These are phyloP conservation scores for Protostelium mycophagum DNA, from an alignment of 78 protist genomes.

Conservation along the genomic window DNA sequence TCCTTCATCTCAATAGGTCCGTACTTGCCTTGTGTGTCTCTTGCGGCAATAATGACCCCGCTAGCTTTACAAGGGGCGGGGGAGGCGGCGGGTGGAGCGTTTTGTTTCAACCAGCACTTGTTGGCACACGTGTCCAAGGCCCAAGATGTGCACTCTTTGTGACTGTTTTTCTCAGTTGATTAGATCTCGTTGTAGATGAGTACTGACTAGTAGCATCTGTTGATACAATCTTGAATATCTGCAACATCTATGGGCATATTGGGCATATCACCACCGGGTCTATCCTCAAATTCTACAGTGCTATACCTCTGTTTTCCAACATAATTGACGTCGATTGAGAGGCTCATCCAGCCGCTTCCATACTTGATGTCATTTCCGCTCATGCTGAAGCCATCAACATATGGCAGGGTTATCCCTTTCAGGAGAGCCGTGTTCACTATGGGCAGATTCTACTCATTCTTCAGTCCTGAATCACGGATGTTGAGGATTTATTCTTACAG, in stretches of 20 bases:
- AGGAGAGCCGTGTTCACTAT: background rate
- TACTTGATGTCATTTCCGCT: background rate
- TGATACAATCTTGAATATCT: background rate
- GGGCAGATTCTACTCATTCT: no score
- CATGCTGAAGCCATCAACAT: background rate
- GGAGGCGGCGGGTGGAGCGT: background rate
- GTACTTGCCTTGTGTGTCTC: background rate
- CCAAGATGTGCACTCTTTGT: background rate
- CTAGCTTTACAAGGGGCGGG: background rate
- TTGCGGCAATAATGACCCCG: background rate
- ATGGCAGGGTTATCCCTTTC: background rate
- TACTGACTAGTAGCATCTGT: background rate
- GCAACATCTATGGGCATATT: background rate
- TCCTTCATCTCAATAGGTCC: background rate
- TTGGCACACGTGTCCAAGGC: background rate
- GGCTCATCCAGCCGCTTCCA: background rate
- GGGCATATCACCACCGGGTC: background rate
- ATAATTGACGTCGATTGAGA: background rate
- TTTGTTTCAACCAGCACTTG: background rate
- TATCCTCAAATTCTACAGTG: background rate
- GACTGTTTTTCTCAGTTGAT: background rate
- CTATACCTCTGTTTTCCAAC: background rate
- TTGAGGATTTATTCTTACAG: no score
- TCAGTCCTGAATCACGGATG: no score
- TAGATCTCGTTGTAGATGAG: background rate